Conservation (phyloP, 2,329 filamentous ascomycete genomes). For the Fusarium secorum region DNA sequence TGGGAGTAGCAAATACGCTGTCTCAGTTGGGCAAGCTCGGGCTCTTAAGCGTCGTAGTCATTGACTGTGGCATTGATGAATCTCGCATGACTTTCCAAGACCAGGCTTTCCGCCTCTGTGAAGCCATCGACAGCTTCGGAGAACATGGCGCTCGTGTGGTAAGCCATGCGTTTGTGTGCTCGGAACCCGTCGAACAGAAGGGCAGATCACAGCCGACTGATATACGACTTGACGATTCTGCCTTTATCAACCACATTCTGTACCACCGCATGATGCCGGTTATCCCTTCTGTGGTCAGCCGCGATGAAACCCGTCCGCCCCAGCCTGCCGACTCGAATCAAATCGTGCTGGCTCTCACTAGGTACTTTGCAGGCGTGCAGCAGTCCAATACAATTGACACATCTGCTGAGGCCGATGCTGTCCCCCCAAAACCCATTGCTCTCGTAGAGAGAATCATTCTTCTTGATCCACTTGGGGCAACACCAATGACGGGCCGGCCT, state of each 20-base stretch:
- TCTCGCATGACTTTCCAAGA: constrained; percentile 56
- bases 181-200: not conserved
- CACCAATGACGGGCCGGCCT: constrained; percentile 66
- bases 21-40: constrained; percentile 84
- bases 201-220: constrained; percentile 32
- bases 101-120: constrained; percentile 77
- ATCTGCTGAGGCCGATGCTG: constrained; percentile 43
- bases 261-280: constrained; percentile 49
- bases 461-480: constrained; percentile 85
- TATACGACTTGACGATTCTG: constrained; percentile 45
- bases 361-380: constrained; percentile 75
- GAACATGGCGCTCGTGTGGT: constrained; percentile 74
- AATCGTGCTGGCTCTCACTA: constrained; percentile 77
- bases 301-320: constrained; percentile 50
- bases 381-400: constrained; percentile 49
- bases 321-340: constrained; percentile 61
- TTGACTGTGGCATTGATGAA: constrained; percentile 70
- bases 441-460: constrained; percentile 86
- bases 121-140: constrained; percentile 75
- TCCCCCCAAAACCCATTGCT: constrained; percentile 58
- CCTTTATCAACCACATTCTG: constrained; percentile 45
- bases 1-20: constrained; percentile 82
- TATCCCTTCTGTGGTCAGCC: constrained; percentile 53
- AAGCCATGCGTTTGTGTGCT: constrained; percentile 52
- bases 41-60: constrained; percentile 80